A percentile compares a stretch with the other conserved stretches of the same genome.
Evolutionary conservation across 164 flowering plant species (phyloP).

Genomic region (Cinnamomum chago): DNA sequence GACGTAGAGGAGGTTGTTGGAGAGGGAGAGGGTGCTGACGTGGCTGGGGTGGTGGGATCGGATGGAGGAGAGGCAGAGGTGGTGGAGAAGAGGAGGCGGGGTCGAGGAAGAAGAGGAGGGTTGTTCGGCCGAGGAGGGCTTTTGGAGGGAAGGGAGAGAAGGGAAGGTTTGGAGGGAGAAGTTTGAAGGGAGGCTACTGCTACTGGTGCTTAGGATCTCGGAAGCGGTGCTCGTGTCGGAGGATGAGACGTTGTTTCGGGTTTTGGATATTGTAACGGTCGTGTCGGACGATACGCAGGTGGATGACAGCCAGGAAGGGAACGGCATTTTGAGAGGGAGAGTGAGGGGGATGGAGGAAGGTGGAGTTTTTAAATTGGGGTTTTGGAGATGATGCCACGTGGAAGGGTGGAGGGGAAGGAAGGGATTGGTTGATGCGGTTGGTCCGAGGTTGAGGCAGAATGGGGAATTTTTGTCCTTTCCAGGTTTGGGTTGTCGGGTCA

Average conservation of each 20-base stretch:
- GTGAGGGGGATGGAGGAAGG: background rate
- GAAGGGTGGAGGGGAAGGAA: background rate
- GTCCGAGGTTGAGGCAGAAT: background rate
- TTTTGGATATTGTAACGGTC: background rate
- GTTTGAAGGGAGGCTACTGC: no score
- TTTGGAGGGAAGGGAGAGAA: constrained; percentile 16
- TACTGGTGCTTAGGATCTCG: background rate
- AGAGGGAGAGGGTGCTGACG: constrained; percentile 46
- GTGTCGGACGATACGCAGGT: background rate
- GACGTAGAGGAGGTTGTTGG: constrained; percentile 40
- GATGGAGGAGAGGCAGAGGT: constrained; percentile 15
- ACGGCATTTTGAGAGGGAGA: background rate
- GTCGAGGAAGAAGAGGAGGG: background rate
- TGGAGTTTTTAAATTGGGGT: background rate
- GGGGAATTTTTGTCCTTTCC: background rate
- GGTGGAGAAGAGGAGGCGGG: background rate
- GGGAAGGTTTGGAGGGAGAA: constrained; percentile 13
- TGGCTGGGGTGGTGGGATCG: constrained; percentile 25
- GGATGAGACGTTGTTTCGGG: background rate
- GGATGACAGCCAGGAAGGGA: background rate
- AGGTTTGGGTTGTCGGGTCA: background rate
- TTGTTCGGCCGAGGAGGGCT: background rate
- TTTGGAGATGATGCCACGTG: constrained; percentile 1
- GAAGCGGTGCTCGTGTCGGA: background rate
- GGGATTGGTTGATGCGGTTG: background rate